phyloP scores from a whole-genome alignment of 208 protist genomes.

The Tritrichomonas foetus region DNA sequence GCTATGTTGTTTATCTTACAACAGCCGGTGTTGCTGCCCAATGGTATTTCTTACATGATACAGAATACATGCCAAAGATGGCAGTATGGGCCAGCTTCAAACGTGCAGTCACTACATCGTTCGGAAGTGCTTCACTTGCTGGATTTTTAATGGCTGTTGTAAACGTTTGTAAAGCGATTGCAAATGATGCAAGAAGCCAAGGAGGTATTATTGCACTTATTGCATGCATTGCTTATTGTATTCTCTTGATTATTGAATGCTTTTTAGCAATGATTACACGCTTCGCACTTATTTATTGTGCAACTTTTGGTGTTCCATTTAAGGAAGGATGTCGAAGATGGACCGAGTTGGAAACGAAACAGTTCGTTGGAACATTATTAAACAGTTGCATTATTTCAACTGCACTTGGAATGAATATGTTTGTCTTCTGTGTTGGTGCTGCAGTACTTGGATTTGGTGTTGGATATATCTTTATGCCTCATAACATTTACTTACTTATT shows the following conservation, averaged over 20 bases:
- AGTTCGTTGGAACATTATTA: background rate
- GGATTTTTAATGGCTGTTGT: background rate
- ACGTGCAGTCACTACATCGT: background rate
- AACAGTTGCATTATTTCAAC: background rate
- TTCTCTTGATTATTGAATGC: background rate
- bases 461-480: background rate
- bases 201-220: background rate
- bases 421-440: background rate
- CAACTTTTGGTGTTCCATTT: background rate
- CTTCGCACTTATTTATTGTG: background rate
- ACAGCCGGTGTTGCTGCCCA: background rate
- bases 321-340: background rate
- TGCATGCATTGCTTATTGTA: background rate
- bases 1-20: background rate
- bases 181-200: background rate
- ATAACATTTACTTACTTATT: background rate
- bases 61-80: background rate
- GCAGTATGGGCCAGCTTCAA: background rate
- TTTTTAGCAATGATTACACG: background rate
- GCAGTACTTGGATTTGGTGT: background rate
- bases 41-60: background rate
- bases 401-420: background rate
- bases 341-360: background rate
- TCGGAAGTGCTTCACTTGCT: background rate
- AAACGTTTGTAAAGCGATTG: background rate